Evolutionary conservation across 2,329 filamentous ascomycete species (phyloP).

Genomic region (Sporothrix luriei): DNA sequence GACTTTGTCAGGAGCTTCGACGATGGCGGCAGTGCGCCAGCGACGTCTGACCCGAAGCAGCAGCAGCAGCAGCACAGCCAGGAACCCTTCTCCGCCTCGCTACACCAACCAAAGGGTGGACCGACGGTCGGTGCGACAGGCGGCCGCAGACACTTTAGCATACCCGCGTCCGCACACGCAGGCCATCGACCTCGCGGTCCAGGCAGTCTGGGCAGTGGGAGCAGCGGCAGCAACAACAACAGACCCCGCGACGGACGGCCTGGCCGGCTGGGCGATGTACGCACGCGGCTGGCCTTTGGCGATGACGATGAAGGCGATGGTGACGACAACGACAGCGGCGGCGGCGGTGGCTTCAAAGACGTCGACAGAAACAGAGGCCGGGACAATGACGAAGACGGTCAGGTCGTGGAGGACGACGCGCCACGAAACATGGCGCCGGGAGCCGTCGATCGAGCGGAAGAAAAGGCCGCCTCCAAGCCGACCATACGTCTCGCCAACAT

Average conservation of each 20-base stretch:
- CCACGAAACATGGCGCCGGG: conserved; percentile 37
- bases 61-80: conserved; percentile 24
- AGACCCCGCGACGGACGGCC: conserved; percentile 7
- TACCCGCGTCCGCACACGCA: conserved; percentile 51
- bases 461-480: conserved; percentile 63
- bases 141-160: conserved; percentile 67
- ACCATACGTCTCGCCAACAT: conserved; percentile 64
- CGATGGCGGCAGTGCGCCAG: conserved; percentile 58
- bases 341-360: too few relatives aligned
- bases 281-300: conserved; percentile 47
- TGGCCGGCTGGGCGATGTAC: conserved; percentile 34
- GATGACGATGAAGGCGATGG: conserved; percentile 61
- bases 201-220: conserved; percentile 58
- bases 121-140: conserved; percentile 37
- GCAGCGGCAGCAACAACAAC: neutral
- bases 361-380: neutral
- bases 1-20: conserved; percentile 84
- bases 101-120: conserved; percentile 41
- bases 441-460: conserved; percentile 54
- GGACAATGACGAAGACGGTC: conserved; percentile 11
- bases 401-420: conserved; percentile 11
- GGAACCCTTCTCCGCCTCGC: conserved; percentile 29
- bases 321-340: conserved; percentile 60
- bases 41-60: conserved; percentile 44
- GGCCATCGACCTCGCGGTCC: conserved; percentile 60